Base-by-base conservation (phyloP, 2,329 filamentous ascomycete genomes). In the Penicillium palitans region DNA sequence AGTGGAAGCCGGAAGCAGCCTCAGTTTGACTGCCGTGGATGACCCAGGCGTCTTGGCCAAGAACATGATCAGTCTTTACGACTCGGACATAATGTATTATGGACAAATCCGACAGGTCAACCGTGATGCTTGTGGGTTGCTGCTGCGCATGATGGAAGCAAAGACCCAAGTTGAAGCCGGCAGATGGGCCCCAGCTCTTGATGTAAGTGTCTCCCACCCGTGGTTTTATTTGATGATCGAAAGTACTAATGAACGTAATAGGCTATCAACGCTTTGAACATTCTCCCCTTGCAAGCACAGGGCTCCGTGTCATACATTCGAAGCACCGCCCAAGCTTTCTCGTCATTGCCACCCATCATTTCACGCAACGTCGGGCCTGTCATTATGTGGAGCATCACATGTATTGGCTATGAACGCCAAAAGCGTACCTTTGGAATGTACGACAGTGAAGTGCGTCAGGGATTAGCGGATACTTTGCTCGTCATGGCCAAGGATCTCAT, bases 361-460 rank as follows among this genome's bases (percentile, higher is more conserved):
- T 89, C 93, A 3, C 88, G 91, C 72, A 96, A 95, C 70, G 87
- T 97, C 67, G 93, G 93, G 19, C 91, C 93, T 74, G 82, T 98
- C 61, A 84, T 99, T 62, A 89, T 96, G 79, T 98, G 95, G 95
- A 91, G 91, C 50, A 91, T 99, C 65, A 84, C 89, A 42, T 92
- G 90, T 78, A 96, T 93, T 76, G 88, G 89, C 50, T 84, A 87
- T 57, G 89, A 96, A 76, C 85, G 90, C 61, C 87, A 90, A 67
- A 80, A 87, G 61, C 82, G 96, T 47, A 83, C 84, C 56, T 83
- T 81, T 58, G 87, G 88, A 29, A 84, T 88, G 67, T 97, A 89
- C 74, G 91, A 89, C 66, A 78, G 75, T 57, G 75, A 78, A 52
- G 76, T 76, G 58, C 71, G 75, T 47, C 73, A 76, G 57, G 70